Percentiles rank a stretch among this genome's conserved stretches.
Evolutionary conservation across 768 basidiomycete genomes (phyloP).

Genomic region (Tylopilus balloui): DNA sequence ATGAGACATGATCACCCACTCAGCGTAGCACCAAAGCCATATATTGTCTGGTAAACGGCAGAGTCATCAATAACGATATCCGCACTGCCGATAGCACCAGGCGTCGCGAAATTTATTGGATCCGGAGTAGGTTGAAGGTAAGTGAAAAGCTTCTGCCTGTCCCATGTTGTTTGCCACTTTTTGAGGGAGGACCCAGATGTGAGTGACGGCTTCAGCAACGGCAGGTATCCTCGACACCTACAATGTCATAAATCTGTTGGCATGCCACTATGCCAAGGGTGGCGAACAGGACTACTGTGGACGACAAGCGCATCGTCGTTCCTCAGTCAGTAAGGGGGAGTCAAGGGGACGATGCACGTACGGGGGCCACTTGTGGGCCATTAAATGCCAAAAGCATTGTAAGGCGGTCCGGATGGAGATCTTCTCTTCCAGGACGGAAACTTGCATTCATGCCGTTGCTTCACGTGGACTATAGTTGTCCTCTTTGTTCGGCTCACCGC

Average conservation of each 20-base stretch:
- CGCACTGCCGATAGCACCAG: conserved; percentile 52
- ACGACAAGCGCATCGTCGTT: conserved; percentile 17
- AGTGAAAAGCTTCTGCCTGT: conserved; percentile 28
- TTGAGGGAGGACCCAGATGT: not conserved
- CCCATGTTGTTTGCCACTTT: conserved; percentile 55
- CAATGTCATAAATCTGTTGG: conserved; percentile 54
- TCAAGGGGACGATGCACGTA: conserved; percentile 5
- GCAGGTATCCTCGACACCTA: conserved; percentile 24
- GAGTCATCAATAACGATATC: conserved; percentile 60
- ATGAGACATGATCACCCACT: conserved; percentile 38
- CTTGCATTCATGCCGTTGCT: not conserved
- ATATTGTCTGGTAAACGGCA: conserved; percentile 54
- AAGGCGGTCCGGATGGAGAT: conserved; percentile 5
- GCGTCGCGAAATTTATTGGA: conserved; percentile 34
- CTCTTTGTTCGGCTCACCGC: conserved; percentile 2
- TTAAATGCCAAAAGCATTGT: conserved; percentile 16
- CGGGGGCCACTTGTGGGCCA: not conserved
- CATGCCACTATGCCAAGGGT: conserved; percentile 29
- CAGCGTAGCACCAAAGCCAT: conserved; percentile 62
- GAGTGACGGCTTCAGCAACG: not conserved
- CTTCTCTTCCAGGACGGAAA: conserved; percentile 1
- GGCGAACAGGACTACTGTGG: conserved; percentile 13
- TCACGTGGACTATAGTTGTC: not conserved
- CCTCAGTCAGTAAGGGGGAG: not conserved
- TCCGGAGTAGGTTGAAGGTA: conserved; percentile 28